Percentiles rank a stretch among this genome's conserved stretches.
These are phyloP conservation scores for Eimeria mitis DNA, from an alignment of 169 alveolate genomes.

Conservation along the genomic window DNA sequence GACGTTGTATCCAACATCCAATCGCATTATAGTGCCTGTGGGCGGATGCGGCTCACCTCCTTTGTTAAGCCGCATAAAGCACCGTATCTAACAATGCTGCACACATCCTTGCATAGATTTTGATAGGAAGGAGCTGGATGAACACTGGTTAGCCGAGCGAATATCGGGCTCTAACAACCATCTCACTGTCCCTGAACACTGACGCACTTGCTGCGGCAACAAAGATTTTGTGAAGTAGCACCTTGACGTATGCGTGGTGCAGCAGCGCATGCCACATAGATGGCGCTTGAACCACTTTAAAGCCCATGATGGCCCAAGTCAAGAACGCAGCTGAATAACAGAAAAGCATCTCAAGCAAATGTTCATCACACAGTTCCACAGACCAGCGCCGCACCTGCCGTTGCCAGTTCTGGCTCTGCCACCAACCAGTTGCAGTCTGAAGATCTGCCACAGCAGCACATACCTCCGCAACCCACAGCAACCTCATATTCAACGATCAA, in stretches of 20 bases:
- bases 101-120: too few species aligned
- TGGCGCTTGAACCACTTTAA: background rate
- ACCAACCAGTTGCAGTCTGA: background rate
- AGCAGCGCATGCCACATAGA: background rate
- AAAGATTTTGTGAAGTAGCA: background rate
- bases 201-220: background rate
- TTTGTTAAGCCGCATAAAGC: too few species aligned
- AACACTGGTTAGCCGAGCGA: too few species aligned
- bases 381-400: background rate
- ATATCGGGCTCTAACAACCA: background rate
- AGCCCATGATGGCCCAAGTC: background rate
- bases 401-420: background rate
- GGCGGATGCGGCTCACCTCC: too few species aligned
- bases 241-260: background rate
- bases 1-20: too few species aligned
- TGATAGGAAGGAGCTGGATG: too few species aligned
- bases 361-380: background rate
- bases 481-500: background rate
- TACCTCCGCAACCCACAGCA: background rate
- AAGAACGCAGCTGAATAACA: background rate
- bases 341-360: background rate
- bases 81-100: too few species aligned
- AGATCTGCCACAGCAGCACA: background rate
- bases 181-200: background rate
- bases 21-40: too few species aligned